Conservation (phyloP, 2,329 filamentous ascomycete genomes). For the Cytospora chrysosperma region DNA sequence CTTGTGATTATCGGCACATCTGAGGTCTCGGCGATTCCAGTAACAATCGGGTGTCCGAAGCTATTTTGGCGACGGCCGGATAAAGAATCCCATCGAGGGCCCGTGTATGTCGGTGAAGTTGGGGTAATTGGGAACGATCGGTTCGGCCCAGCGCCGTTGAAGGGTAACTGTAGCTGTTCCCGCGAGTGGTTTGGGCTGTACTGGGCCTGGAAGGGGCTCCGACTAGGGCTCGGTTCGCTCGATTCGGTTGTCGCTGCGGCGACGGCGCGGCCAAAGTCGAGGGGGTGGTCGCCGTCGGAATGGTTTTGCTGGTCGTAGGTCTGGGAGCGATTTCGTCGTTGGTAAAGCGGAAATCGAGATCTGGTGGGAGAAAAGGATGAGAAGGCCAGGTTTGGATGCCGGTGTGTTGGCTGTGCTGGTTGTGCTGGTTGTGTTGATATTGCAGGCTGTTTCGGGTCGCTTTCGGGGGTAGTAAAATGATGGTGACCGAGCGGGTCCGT, state of each 20-base stretch:
- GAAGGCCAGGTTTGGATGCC: constrained; percentile 4
- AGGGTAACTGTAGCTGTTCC: constrained; percentile 4
- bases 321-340: not conserved
- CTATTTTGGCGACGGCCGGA: constrained; percentile 4
- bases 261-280: constrained; percentile 2
- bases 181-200: constrained; percentile 4
- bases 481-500: constrained; percentile 23
- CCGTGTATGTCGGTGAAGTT: constrained; percentile 10
- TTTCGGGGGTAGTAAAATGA: constrained; percentile 20
- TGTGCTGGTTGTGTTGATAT: constrained; percentile 8
- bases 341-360: not conserved
- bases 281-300: not conserved
- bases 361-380: constrained; percentile 16
- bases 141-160: constrained; percentile 22
- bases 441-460: constrained; percentile 16
- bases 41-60: not conserved
- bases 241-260: too few relatives aligned
- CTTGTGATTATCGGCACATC: constrained; percentile 14
- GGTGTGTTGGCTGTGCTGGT: constrained; percentile 11
- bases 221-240: not conserved
- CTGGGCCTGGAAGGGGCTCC: not conserved
- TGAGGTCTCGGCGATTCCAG: constrained; percentile 3
- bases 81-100: constrained; percentile 22
- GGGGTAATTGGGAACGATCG: constrained; percentile 23
- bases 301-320: not conserved